Base-by-base conservation (phyloP, 2,329 filamentous ascomycete genomes). In the Fusarium torulosum region DNA sequence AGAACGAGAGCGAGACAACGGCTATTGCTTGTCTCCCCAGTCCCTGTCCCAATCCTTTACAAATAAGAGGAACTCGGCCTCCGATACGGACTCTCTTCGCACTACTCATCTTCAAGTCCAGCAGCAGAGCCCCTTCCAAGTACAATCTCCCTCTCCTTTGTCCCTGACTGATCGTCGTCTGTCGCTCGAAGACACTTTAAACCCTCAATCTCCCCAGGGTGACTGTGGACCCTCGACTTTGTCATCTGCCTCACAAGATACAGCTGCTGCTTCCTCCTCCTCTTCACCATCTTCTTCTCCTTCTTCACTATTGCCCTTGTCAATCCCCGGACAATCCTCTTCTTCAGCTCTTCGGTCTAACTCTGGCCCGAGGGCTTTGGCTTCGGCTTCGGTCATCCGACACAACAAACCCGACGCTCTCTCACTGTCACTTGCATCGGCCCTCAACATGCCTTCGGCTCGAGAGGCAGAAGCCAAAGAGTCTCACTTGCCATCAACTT, bases 341-440 rank as follows among this genome's bases (percentile, higher is more conserved):
- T 42, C 50, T 23, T 57, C 66, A 43, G 21, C 35, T 31, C 57
- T 47, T 60, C 53, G 56, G 46, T 49, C 58, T 46, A 95, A 51
- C 43, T 43, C 92, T 56, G 89, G 94, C 74, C 88, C 94, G 82
- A 94, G 96, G 81, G 92, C 91, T 7, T 80, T 95, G 69, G 91
- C 91, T 56, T 94, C 91, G 69, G 91, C 91, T 56, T 94, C 91
- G 15, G 83, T 87, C 42, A 81, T 85, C 58, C 85, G 85, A 74
- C 86, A 83, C 71, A 84, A 85, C 71, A 87, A 88, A 74, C 86
- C 89, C 53, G 85, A 90, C 75, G 83, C 88, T 47, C 84, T 90
- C 21, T 88, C 88, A 27, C 79, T 92, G 65, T 40, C 70, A 47
- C 55, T 57, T 20, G 58, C 68, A 42, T 35, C 51, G 54, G 59